Base-by-base conservation (phyloP, 257 asterid genomes). In the Scutellaria minor region DNA sequence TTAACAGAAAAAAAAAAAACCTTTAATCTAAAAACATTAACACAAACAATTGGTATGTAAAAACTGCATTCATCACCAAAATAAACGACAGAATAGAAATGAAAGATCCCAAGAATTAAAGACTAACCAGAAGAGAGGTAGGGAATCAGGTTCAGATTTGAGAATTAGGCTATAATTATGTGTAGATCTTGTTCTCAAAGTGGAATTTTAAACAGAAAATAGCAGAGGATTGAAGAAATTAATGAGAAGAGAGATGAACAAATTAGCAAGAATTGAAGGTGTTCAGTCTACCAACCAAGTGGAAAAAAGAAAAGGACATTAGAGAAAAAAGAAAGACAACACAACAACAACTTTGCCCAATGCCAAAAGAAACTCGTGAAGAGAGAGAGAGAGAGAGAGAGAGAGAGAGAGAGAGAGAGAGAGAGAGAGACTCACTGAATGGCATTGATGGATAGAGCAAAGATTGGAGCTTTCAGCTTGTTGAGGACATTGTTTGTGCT, bases 391-490 rank as follows among this genome's bases (percentile, higher is more conserved):
- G 61, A 65, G 10, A 44, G 22, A 71, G 65, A 70, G 53, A 69
- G 11, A 41, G 73, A 73, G 69, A 65, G 12, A 10, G 22, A 39
- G 9, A 70, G 37, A 31, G 70, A 68, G 63, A 54, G 8, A 72
- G 82, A 18, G 18, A 18, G 18, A 72, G 82, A 18, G 18, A 18
- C 0, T 85, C 77, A 82, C 89, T 66, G 79, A 76, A 73, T 47
- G 14, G 59, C 62, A 20, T 11, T 53, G 58, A 48, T 72, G 63
- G 45, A 44, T 71, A 70, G 70, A 56, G 74, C 69, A 48, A 53
- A 78, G 71, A 77, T 72, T 60, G 67, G 74, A 75, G 51, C 66
- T 60, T 81, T 66, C 27, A 56, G 72, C 73, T 73, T 73, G 76
- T 71, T 65, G 56, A 37, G 57, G 67, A 45, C 53, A 24, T 24